Evolutionary conservation across 2,329 filamentous ascomycete species (phyloP), one percentile per base, ranked within the genome.

Genomic region (Stachybotrys echinatus): DNA sequence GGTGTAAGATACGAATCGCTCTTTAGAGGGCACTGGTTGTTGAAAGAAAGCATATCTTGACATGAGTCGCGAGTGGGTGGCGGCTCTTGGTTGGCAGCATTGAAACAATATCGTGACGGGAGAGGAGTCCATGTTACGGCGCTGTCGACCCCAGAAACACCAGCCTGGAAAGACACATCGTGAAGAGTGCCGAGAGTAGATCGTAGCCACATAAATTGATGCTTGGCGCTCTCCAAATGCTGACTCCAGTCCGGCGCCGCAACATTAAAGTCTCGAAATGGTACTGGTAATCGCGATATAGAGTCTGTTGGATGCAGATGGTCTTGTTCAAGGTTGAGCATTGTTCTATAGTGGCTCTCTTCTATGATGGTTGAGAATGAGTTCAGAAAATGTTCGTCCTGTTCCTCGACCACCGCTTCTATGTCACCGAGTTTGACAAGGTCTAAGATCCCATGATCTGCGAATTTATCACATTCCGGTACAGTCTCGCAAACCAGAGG

Each of bases 231-330:
- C 3, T 34, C 10, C 27, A 34, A 14, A 10, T 34, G 3, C 14
- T 34, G 10, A 34, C 27, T 10, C 66, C 66, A 69, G 34, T 54
- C 52, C 2, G 60, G 54, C 5, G 49, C 42, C 14, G 58, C 50
- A 20, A 57, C 54, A 2, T 52, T 51, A 38, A 66, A 68, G 27
- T 34, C 27, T 34, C 14, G 27, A 34, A 5, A 34, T 6, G 66
- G 66, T 39, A 66, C 57, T 2, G 56, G 51, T 19, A 70, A 40
- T 22, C 65, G 58, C 5, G 64, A 51, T 1, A 58, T 50, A 4
- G 60, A 56, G 17, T 64, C 57, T 5, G 51, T 42, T 19, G 57
- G 50, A 20, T 64, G 53, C 1, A 67, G 43, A 12, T 54, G 54
- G 39, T 72, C 68, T 49, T 65, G 58, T 34, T 63, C 61, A 6